Conservation (phyloP, 2,329 filamentous ascomycete species). For the Cercospora sp. region DNA sequence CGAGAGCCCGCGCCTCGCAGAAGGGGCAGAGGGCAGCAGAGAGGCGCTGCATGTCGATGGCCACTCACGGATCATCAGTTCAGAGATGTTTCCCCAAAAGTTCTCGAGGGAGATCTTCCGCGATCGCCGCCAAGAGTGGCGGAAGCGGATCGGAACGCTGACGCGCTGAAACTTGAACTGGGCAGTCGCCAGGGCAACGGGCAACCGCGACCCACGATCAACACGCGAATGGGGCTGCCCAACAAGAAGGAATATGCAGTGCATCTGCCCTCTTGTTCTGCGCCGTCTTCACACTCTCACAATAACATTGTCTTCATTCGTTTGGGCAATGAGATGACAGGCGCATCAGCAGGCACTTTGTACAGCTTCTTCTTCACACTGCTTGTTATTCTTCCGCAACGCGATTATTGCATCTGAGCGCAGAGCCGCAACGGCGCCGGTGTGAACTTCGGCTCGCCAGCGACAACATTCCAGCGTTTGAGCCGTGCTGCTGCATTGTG, state of each 20-base stretch:
- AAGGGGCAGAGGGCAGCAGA: constrained; percentile 42
- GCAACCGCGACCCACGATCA: constrained; percentile 1
- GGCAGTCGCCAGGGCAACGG: constrained; percentile 7
- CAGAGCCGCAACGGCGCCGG: constrained; percentile 13
- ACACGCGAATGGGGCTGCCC: background rate
- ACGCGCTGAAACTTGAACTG: background rate
- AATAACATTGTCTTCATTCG: constrained; percentile 11
- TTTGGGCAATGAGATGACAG: constrained; percentile 12
- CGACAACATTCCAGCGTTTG: constrained; percentile 22
- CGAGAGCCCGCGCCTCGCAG: constrained; percentile 42
- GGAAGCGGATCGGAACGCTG: background rate
- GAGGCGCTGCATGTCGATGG: constrained; percentile 33
- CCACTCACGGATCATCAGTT: background rate
- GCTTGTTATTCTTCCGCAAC: background rate
- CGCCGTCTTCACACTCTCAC: background rate
- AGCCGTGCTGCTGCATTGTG: constrained; percentile 13
- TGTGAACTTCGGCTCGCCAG: constrained; percentile 11
- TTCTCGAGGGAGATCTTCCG: background rate
- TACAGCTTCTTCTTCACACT: constrained; percentile 11
- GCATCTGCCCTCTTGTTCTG: constrained; percentile 11
- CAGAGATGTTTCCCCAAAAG: background rate
- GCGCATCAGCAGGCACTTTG: constrained; percentile 12
- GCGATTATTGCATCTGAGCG: constrained; percentile 1
- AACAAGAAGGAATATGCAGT: constrained; percentile 10
- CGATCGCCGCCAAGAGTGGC: constrained; percentile 4